phyloP scores from a whole-genome alignment of 2,329 filamentous ascomycete genomes.

The Aspergillus neoniger region DNA sequence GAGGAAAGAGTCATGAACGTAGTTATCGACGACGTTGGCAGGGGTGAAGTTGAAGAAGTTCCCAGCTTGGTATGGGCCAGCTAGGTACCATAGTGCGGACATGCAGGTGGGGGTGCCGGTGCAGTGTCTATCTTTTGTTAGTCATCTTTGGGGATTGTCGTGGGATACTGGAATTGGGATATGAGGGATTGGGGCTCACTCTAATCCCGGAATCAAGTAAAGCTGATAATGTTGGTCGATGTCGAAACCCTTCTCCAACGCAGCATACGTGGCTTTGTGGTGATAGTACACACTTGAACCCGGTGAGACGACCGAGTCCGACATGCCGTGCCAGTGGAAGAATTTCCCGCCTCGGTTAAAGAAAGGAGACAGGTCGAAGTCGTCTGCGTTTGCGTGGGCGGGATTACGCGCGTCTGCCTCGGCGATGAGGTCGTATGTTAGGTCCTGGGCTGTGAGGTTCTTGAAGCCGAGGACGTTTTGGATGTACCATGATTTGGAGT shows the following conservation, averaged over 20 bases:
- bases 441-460: not conserved
- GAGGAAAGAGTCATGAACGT: not conserved
- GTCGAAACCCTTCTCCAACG: not conserved
- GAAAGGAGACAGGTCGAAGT: not conserved
- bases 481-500: not conserved
- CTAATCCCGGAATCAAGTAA: not conserved
- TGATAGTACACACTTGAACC: not conserved
- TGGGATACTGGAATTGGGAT: too few relatives aligned
- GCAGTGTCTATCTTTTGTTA: not conserved
- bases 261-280: not conserved
- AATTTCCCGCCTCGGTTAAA: not conserved
- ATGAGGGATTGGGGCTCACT: not conserved
- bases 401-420: not conserved
- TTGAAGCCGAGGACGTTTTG: not conserved
- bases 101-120: not conserved
- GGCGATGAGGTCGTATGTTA: not conserved
- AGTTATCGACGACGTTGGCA: not conserved
- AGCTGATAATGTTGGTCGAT: not conserved
- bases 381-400: not conserved
- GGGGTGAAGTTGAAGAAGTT: not conserved
- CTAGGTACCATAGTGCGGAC: not conserved
- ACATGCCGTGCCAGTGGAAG: slow-evolving; percentile 1
- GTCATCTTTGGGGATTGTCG: not conserved
- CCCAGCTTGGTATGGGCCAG: not conserved
- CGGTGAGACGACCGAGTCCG: not conserved